Evolutionary conservation across 768 basidiomycete species (phyloP).

Genomic region (Podaxis sp.): DNA sequence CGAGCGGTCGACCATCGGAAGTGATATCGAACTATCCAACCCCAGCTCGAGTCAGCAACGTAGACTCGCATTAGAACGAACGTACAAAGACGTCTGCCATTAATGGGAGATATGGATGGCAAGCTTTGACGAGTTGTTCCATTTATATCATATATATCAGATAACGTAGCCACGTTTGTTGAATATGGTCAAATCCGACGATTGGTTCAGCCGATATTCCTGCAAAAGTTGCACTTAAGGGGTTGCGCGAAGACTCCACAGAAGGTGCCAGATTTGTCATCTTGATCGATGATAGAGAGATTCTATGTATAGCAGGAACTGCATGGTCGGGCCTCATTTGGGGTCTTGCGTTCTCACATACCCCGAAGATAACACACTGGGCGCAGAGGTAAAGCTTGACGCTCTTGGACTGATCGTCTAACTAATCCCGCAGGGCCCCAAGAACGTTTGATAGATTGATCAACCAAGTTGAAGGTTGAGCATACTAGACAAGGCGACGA

Average conservation of each 20-base stretch:
- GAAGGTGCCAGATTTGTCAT: background rate
- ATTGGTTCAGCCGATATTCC: background rate
- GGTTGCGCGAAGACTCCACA: background rate
- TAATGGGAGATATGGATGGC: background rate
- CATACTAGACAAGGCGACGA: too few species aligned
- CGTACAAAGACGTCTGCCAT: slow-evolving; percentile 13
- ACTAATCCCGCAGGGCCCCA: too few species aligned
- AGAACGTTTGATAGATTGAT: too few species aligned
- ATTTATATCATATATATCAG: background rate
- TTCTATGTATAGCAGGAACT: background rate
- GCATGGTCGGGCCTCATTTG: too few species aligned
- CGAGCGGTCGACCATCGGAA: slow-evolving; percentile 37
- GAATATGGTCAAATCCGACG: background rate
- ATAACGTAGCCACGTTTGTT: background rate
- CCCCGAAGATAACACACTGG: too few species aligned
- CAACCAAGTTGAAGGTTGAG: too few species aligned
- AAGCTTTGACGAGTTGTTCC: background rate
- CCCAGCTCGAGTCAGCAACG: background rate
- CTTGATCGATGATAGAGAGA: background rate
- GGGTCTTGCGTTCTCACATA: too few species aligned
- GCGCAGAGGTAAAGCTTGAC: too few species aligned
- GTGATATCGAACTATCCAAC: slow-evolving; percentile 60
- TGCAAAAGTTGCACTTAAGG: background rate
- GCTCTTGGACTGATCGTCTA: too few species aligned
- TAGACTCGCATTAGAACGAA: background rate